Conservation (phyloP, 495 filamentous ascomycete species). For the Neurospora sp. region DNA sequence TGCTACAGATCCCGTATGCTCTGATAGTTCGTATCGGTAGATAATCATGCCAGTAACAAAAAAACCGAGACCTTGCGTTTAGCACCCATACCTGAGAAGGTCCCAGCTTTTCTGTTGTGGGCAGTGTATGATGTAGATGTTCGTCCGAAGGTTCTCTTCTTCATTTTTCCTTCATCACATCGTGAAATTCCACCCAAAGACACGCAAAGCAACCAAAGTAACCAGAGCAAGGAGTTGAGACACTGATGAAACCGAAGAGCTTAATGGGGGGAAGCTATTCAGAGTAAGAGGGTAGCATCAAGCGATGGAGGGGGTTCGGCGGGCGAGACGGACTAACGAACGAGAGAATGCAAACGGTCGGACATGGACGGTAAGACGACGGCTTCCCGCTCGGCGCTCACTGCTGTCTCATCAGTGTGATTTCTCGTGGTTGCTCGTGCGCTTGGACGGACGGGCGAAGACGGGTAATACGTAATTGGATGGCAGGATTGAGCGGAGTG, state of each 20-base stretch:
- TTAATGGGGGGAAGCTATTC: neutral
- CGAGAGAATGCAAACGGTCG: neutral
- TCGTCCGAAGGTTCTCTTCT: neutral
- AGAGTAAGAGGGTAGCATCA: neutral
- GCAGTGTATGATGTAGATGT: neutral
- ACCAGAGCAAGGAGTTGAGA: neutral
- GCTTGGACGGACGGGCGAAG: neutral
- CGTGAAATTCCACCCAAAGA: neutral
- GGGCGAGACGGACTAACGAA: neutral
- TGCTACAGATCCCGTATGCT: neutral
- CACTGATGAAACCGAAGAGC: neutral
- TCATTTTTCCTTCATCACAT: neutral
- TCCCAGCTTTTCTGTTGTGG: too few relatives aligned
- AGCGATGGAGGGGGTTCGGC: neutral
- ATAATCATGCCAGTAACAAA: too few relatives aligned
- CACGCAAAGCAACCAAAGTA: neutral
- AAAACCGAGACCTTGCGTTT: too few relatives aligned
- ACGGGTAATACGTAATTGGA: neutral
- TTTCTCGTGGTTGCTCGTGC: neutral
- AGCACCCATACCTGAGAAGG: too few relatives aligned
- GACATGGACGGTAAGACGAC: neutral
- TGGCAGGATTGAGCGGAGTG: neutral
- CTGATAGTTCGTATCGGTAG: neutral
- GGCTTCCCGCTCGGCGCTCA: neutral
- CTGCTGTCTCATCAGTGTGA: neutral